Conservation (phyloP, 768 basidiomycete species). For the Hemileccinum rubropunctum region DNA sequence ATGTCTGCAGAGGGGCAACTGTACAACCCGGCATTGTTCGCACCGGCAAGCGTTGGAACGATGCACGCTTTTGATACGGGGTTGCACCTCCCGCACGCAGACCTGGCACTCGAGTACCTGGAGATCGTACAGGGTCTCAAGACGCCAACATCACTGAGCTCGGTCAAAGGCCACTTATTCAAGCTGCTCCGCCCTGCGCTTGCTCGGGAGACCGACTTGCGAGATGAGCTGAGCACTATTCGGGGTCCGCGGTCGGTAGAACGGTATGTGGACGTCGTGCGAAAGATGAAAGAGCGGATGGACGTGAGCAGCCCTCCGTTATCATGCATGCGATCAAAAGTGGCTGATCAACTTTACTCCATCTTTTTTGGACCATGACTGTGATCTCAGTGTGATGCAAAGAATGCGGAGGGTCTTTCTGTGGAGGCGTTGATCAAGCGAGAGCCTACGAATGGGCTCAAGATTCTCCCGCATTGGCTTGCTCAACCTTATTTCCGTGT, state of each 20-base stretch:
- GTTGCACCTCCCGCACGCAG: constrained; percentile 54
- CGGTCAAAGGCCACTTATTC: constrained; percentile 91
- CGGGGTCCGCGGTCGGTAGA: constrained; percentile 24
- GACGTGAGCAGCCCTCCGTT: constrained; percentile 38
- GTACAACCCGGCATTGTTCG: constrained; percentile 86
- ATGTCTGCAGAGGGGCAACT: constrained; percentile 96
- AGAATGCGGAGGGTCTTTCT: constrained; percentile 26
- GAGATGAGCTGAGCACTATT: constrained; percentile 65
- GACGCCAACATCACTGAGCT: constrained; percentile 69
- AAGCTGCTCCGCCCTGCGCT: constrained; percentile 85
- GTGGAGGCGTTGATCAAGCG: constrained; percentile 38
- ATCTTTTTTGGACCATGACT: neutral
- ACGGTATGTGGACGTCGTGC: constrained; percentile 50
- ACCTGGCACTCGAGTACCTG: constrained; percentile 85
- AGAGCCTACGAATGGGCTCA: constrained; percentile 49
- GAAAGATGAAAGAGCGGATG: constrained; percentile 60
- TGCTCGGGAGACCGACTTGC: constrained; percentile 59
- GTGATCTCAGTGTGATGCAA: constrained; percentile 47
- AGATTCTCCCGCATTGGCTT: constrained; percentile 63
- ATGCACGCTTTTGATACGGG: constrained; percentile 33
- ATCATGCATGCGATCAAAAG: neutral
- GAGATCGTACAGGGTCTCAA: constrained; percentile 60
- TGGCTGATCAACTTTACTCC: neutral
- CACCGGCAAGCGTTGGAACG: constrained; percentile 28
- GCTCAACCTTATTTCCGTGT: constrained; percentile 65